Conservation (phyloP, 805 yeast genomes). For the Vanderwaltozyma verrucispora region DNA sequence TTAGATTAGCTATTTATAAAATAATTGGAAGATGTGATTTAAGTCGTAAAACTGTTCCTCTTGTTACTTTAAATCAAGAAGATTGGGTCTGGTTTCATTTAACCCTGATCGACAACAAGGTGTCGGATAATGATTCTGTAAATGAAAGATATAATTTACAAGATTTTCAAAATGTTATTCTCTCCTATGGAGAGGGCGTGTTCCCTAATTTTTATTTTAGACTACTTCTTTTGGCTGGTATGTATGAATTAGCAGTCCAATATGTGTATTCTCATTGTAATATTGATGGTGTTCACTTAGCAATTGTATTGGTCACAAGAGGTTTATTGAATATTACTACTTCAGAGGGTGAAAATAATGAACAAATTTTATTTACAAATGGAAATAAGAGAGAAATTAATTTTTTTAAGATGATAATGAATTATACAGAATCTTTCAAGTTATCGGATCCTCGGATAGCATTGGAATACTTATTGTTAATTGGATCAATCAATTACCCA, state of each 20-base stretch:
- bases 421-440: conserved; percentile 74
- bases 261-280: conserved; percentile 47
- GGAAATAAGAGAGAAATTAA: conserved; percentile 21
- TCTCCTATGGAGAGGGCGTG: conserved; percentile 61
- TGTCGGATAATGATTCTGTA: conserved; percentile 38
- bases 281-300: conserved; percentile 81
- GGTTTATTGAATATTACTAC: conserved; percentile 38
- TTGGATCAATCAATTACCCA: conserved; percentile 41
- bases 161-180: conserved; percentile 63
- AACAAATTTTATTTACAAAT: conserved; percentile 20
- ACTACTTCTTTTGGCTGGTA: conserved; percentile 61
- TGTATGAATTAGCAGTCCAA: conserved; percentile 71
- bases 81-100: conserved; percentile 97
- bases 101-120: conserved; percentile 55
- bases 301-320: conserved; percentile 67
- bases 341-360: conserved; percentile 16
- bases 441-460: conserved; percentile 83
- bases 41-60: conserved; percentile 53
- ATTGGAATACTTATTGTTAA: conserved; percentile 72
- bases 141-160: conserved; percentile 61
- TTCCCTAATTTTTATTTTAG: conserved; percentile 69
- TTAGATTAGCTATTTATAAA: conserved; percentile 81
- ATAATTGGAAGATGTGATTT: conserved; percentile 84
- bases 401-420: conserved; percentile 59
- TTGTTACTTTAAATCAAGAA: conserved; percentile 71